A percentile compares a stretch with the other conserved stretches of the same genome.
These are phyloP conservation scores for Heliosperma pusillum DNA, from an alignment of 148 eudicot genomes.

Conservation along the genomic window DNA sequence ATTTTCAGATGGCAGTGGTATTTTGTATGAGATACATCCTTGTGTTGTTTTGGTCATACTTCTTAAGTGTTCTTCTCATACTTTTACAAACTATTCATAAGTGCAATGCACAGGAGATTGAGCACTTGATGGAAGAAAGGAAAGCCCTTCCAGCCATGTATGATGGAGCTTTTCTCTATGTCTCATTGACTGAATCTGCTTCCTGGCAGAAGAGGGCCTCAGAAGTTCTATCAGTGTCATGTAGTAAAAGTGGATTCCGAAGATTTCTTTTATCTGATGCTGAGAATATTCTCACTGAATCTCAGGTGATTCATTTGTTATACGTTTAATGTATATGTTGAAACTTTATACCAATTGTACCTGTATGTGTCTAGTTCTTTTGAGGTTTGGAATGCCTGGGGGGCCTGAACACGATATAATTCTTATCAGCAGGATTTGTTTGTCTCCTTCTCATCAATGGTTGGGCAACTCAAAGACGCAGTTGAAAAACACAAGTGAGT, in stretches of 20 bases:
- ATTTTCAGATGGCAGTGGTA: not conserved
- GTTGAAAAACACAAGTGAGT: slow-evolving; percentile 75
- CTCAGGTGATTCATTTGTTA: slow-evolving; percentile 46
- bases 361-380: not conserved
- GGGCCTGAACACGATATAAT: slow-evolving; percentile 9
- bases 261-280: slow-evolving; percentile 52
- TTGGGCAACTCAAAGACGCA: slow-evolving; percentile 48
- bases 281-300: slow-evolving; percentile 50
- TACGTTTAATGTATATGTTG: not conserved
- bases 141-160: slow-evolving; percentile 40
- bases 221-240: slow-evolving; percentile 43
- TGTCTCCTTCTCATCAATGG: slow-evolving; percentile 49
- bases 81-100: not conserved
- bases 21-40: not conserved
- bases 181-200: slow-evolving; percentile 53
- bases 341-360: not conserved
- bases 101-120: slow-evolving; percentile 55
- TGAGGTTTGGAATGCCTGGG: not conserved
- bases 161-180: slow-evolving; percentile 38
- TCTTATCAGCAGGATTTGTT: slow-evolving; percentile 43
- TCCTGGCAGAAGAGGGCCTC: slow-evolving; percentile 72
- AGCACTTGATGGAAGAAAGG: slow-evolving; percentile 45
- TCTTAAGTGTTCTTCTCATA: not conserved
- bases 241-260: slow-evolving; percentile 32
- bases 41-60: not conserved